Conservation (phyloP, 75 land plant species). For the Adiantum capillusveneris region DNA sequence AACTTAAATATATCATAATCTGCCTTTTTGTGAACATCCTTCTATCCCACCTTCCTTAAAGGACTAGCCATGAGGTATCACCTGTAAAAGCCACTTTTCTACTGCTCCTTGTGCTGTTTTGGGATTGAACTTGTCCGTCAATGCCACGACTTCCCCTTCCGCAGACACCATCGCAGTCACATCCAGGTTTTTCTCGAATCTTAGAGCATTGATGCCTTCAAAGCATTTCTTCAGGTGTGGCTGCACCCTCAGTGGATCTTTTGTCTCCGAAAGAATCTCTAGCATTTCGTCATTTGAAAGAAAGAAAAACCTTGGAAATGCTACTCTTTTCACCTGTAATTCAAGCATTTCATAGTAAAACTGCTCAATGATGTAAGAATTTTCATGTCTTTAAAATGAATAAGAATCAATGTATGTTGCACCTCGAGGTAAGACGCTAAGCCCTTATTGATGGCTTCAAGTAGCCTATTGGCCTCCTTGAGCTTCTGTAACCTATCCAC, state of each 20-base stretch:
- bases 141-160: constrained; percentile 30
- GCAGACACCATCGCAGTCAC: constrained; percentile 38
- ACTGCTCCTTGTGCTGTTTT: constrained; percentile 39
- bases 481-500: constrained; percentile 20
- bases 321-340: constrained; percentile 32
- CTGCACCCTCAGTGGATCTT: constrained; percentile 39
- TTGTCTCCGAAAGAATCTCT: constrained; percentile 37
- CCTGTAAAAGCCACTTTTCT: constrained; percentile 38
- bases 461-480: constrained; percentile 27
- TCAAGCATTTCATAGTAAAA: not conserved
- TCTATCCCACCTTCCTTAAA: too few relatives aligned
- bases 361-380: not conserved
- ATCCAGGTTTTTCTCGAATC: constrained; percentile 32
- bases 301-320: constrained; percentile 38
- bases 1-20: too few relatives aligned
- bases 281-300: constrained; percentile 45
- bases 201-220: constrained; percentile 28
- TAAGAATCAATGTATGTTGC: too few relatives aligned
- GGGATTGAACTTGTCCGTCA: constrained; percentile 36
- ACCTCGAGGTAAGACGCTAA: constrained; percentile 40
- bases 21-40: too few relatives aligned
- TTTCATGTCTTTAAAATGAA: too few relatives aligned
- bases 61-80: not conserved
- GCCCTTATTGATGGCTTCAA: constrained; percentile 34
- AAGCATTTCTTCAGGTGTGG: constrained; percentile 40